Percentiles rank a stretch among this genome's conserved stretches.
Evolutionary conservation across 163 green algal genomes (phyloP).

Genomic region (Prototheca wickerhamii): DNA sequence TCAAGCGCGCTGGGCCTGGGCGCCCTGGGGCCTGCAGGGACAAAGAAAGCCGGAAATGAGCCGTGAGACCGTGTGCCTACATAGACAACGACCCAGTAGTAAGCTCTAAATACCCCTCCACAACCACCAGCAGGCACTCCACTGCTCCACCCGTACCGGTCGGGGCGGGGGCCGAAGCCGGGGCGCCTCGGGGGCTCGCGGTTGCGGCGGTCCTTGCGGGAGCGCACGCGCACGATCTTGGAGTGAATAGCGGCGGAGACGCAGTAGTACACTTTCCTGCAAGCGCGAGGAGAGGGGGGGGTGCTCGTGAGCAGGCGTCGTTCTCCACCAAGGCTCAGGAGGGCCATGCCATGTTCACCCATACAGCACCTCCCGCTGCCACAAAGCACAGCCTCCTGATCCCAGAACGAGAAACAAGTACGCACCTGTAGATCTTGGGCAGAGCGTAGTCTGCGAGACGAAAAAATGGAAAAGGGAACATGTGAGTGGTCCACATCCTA

Average conservation of each 20-base stretch:
- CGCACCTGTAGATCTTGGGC: constrained; percentile 71
- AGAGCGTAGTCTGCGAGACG: constrained; percentile 64
- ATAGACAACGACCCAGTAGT: too few species aligned
- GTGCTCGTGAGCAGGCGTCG: not conserved
- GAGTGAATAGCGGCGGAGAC: constrained; percentile 95
- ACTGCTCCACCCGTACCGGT: constrained; percentile 5
- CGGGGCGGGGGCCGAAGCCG: constrained; percentile 11
- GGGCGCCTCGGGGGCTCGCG: constrained; percentile 76
- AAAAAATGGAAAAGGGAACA: not conserved
- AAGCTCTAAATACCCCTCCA: too few species aligned
- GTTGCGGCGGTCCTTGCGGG: constrained; percentile 73
- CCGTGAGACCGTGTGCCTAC: too few species aligned
- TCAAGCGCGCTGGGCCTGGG: too few species aligned
- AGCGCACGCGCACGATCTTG: constrained; percentile 93
- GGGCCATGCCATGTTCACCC: too few species aligned
- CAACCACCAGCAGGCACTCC: not conserved
- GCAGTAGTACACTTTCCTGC: constrained; percentile 95
- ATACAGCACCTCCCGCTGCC: too few species aligned
- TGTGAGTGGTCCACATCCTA: not conserved
- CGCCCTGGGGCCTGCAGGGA: too few species aligned
- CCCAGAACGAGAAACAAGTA: not conserved
- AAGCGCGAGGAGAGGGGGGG: not conserved
- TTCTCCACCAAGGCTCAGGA: too few species aligned
- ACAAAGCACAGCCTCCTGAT: not conserved
- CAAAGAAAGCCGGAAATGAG: too few species aligned